Conservation (phyloP, 2,329 filamentous ascomycete species). For the Metarhizium rileyi region DNA sequence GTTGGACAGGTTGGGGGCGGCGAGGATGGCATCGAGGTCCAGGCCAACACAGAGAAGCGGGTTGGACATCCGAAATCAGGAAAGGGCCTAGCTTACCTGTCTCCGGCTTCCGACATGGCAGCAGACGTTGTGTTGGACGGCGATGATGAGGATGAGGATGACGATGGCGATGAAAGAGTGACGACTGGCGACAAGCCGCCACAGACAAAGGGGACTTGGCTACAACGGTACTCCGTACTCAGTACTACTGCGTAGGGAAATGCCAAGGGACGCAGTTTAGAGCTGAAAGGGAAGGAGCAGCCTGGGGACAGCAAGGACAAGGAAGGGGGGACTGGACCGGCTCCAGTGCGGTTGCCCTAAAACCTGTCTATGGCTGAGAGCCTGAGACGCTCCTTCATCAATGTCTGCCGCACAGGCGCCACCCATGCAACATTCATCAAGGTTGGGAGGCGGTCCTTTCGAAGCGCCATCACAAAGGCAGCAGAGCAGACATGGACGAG, state of each 20-base stretch:
- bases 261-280: too few relatives aligned
- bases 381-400: too few relatives aligned
- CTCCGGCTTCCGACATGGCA: conserved; percentile 22
- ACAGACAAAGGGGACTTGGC: not conserved
- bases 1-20: not conserved
- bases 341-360: too few relatives aligned
- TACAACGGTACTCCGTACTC: too few relatives aligned
- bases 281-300: not conserved
- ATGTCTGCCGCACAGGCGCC: too few relatives aligned
- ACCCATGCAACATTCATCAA: too few relatives aligned
- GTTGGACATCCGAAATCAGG: not conserved
- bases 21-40: too few relatives aligned
- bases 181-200: not conserved
- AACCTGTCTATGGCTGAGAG: too few relatives aligned
- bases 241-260: too few relatives aligned
- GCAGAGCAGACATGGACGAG: too few relatives aligned
- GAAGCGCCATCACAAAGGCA: too few relatives aligned
- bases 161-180: not conserved
- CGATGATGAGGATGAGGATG: not conserved
- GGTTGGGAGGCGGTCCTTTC: too few relatives aligned
- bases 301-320: not conserved
- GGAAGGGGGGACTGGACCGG: not conserved
- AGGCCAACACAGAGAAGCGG: not conserved
- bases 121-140: not conserved
- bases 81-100: conserved; percentile 15